Evolutionary conservation across 805 yeast genomes (phyloP), one percentile per base, ranked within the genome.

Genomic region (Hanseniaspora lachancei): DNA sequence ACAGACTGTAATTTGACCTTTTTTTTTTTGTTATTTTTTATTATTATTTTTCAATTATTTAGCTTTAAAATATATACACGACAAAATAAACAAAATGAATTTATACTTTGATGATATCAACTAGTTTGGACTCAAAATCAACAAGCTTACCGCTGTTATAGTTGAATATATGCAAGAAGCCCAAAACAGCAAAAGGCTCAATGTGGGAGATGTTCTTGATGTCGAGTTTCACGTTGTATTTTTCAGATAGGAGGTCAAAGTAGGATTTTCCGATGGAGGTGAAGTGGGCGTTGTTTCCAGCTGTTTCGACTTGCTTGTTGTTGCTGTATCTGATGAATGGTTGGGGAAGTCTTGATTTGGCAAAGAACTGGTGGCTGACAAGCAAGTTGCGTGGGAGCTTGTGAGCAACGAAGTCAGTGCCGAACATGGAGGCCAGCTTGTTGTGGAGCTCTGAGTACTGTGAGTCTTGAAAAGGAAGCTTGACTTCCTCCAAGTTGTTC

Each of bases 251-350:
- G 21, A 32, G 29, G n/a, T 38, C 23, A 10, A 34, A 9, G 29
- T 36, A 51, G 3, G 34, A 15, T 5, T 24, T 12, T 5, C 55
- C 55, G 21, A 51, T 23, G 18, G n/a, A 21, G 8, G 46, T 15
- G 34, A 51, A 51, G 27, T 32, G 41, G 5, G 40, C 55, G 34
- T 51, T 51, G 38, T 51, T 51, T 1, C 55, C 55, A 5, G 29
- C 12, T 24, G 38, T 16, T 51, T 24, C 27, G 5, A 51, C 13
- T 9, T 16, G 9, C 12, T 43, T 20, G 21, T 24, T 51, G 20
- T 44, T 51, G 27, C 55, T 51, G 18, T 36, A 36, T n/a, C 27
- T 20, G 18, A 23, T 29, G 23, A 51, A 44, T 36, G 55, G 55
- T 4, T 36, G 20, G 3, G 29, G 35, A 9, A 51, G 27, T 44